phyloP scores from a whole-genome alignment of 305 asterid species.

The Fraxinus floribunda region DNA sequence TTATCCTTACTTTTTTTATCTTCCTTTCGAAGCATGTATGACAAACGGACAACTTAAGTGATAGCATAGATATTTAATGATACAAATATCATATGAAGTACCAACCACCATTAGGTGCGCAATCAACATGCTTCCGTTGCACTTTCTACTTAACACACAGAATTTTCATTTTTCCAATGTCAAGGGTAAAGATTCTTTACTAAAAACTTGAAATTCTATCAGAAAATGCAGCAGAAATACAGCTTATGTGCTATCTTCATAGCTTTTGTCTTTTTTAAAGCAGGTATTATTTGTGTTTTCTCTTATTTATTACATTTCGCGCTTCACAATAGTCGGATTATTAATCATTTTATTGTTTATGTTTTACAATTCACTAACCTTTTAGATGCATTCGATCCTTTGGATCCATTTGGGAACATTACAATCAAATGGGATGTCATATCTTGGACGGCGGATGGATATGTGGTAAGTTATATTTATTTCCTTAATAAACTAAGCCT shows the following conservation, averaged over 20 bases:
- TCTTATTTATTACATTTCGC: not conserved
- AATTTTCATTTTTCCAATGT: not conserved
- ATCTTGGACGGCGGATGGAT: constrained; percentile 67
- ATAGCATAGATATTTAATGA: not conserved
- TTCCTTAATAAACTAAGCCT: not conserved
- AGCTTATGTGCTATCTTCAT: constrained; percentile 28
- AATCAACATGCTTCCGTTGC: constrained; percentile 21
- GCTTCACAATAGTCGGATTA: not conserved
- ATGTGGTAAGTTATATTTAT: constrained; percentile 45
- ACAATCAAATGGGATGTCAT: constrained; percentile 66
- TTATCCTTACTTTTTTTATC: constrained; percentile 17
- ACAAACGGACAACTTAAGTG: not conserved
- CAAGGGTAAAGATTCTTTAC: not conserved
- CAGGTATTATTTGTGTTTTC: constrained; percentile 27
- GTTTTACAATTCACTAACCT: not conserved
- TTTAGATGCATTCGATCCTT: constrained; percentile 46
- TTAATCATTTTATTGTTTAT: not conserved
- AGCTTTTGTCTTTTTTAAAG: constrained; percentile 24
- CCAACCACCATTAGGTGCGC: constrained; percentile 48
- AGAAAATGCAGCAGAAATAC: constrained; percentile 29
- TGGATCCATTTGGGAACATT: constrained; percentile 65
- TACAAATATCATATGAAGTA: constrained; percentile 6
- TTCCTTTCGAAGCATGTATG: not conserved
- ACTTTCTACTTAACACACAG: not conserved
- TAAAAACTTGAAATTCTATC: constrained; percentile 4